Base-by-base conservation (phyloP, 768 basidiomycete species). In the Hygrophoropsis aurantiaca region DNA sequence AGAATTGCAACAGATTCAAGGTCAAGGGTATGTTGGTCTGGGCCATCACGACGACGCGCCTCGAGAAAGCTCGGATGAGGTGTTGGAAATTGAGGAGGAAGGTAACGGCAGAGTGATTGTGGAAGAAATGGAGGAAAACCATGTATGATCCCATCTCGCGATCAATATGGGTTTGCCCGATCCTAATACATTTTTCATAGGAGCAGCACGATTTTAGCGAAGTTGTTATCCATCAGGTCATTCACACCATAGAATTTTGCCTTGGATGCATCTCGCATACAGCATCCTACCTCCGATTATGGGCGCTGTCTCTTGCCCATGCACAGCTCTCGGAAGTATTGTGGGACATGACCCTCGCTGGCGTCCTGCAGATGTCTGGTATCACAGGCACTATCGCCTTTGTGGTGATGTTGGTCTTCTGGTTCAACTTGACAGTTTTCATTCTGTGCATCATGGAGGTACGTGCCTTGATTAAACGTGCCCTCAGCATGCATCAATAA, bases 241-340 rank as follows among this genome's bases (percentile, higher is more conserved):
- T 99, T 60, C 97, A 98, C 69, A 95, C 94, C 20, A 97, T 99
- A 68, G 97, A 99, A 72, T 99, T 98, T 71, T 99, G 97, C 64
- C 82, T 99, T 26, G 97, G 95, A 6, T 97, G 95, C 67, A 97
- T 97, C 60, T 98, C 95, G 53, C 95, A 97, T 67, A 98, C 95
- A 1, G 91, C 91, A 11, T 92, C 89, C 13, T 91, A 90, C 68
- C 80, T 93, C 40, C 88, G 95, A 63, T 76, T 99, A 32, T 98
- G 95, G 95, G 97, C 97, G 16, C 80, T 99, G 6, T 99, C 97
- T 20, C 80, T 99, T 42, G 97, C 97, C 10, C 97, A 99, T 70
- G 93, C 97, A 16, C 97, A 98, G 69, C 75, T 99, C 15, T 95
- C 93, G 32, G 94, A 94, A 66, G 93, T 95, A 44, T 72, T 95